Percentiles rank a stretch among this genome's conserved stretches.
phyloP scores from a whole-genome alignment of 805 yeast genomes.

The Ogataea haglerorum region DNA sequence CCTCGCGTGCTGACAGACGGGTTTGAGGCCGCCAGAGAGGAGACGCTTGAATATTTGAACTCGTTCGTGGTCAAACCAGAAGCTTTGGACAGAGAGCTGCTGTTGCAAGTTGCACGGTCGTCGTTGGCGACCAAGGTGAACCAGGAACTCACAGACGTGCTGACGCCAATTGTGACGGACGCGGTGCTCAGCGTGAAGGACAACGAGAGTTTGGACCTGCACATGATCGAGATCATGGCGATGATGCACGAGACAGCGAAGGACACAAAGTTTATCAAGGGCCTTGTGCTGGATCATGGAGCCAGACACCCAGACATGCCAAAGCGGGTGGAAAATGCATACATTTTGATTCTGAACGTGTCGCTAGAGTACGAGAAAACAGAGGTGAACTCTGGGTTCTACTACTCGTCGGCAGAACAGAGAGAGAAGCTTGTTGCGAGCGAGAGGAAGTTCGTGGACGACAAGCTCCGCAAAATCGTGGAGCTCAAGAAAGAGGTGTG shows the following conservation, averaged over 20 bases:
- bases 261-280: slow-evolving; percentile 79
- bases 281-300: slow-evolving; percentile 95
- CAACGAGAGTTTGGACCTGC: slow-evolving; percentile 65
- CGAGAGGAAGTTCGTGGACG: slow-evolving; percentile 93
- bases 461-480: slow-evolving; percentile 83
- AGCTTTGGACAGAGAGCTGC: slow-evolving; percentile 76
- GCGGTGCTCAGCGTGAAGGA: slow-evolving; percentile 80
- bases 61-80: slow-evolving; percentile 52
- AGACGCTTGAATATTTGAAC: slow-evolving; percentile 67
- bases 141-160: slow-evolving; percentile 68
- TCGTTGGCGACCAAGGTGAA: slow-evolving; percentile 86
- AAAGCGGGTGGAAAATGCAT: slow-evolving; percentile 74
- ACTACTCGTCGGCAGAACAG: slow-evolving; percentile 92
- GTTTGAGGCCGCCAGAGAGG: slow-evolving; percentile 83
- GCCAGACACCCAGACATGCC: slow-evolving; percentile 99
- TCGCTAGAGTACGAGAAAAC: slow-evolving; percentile 96
- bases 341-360: slow-evolving; percentile 84
- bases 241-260: slow-evolving; percentile 91
- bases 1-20: slow-evolving; percentile 95
- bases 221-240: slow-evolving; percentile 97
- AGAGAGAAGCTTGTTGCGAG: slow-evolving; percentile 90
- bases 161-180: slow-evolving; percentile 94
- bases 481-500: slow-evolving; percentile 93
- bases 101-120: slow-evolving; percentile 87
- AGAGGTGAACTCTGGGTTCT: slow-evolving; percentile 94